Base-by-base conservation (phyloP, 2,329 filamentous ascomycete species). In the Verticillium tricorpus region DNA sequence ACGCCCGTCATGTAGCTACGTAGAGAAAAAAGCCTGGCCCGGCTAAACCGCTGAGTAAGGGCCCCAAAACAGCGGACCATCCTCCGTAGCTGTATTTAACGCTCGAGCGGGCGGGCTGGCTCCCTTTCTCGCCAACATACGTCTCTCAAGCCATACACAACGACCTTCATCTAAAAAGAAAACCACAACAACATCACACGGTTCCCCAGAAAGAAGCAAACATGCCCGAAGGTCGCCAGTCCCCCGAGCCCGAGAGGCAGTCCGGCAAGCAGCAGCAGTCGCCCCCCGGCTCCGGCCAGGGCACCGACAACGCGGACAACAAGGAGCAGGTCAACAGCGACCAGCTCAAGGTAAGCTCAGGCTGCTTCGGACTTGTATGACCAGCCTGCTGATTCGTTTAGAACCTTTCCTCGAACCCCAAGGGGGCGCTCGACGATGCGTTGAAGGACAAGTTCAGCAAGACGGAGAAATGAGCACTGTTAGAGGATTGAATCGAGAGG, bases 191-290 rank as follows among this genome's bases (percentile, higher is more conserved):
- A 6, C 25, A 52, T 6, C 17, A 7, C 52, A 28, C 5, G 14
- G 25, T 5, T 25, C 3, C 9, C 6, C 15, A 55, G 15, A 55
- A 11, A 15, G n/a, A 66, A 64, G 63, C 67, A 73, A 87, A 66
- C 70, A 92, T 92, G 89, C 88, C 90, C 71, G 76, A 84, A 76
- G 90, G 91, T 74, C 88, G 88, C 72, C 85, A 96, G 77, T 96
- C 92, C 35, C 93, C 92, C 65, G 79, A 87, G 59, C 90, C 91
- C 32, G 87, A 91, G 78, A 72, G 74, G 67, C 90, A 92, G 77
- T 78, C 81, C 40, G 88, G 85, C 63, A 76, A 80, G 61, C 91
- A 95, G 78, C 76, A 85, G 62, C 78, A 85, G 66, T 85, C 84
- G 8, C 71, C 83, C 14, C 81, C 86, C 2, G 84, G 75, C n/a